phyloP scores from a whole-genome alignment of 2,329 filamentous ascomycete genomes.

The Thelonectria rubi region DNA sequence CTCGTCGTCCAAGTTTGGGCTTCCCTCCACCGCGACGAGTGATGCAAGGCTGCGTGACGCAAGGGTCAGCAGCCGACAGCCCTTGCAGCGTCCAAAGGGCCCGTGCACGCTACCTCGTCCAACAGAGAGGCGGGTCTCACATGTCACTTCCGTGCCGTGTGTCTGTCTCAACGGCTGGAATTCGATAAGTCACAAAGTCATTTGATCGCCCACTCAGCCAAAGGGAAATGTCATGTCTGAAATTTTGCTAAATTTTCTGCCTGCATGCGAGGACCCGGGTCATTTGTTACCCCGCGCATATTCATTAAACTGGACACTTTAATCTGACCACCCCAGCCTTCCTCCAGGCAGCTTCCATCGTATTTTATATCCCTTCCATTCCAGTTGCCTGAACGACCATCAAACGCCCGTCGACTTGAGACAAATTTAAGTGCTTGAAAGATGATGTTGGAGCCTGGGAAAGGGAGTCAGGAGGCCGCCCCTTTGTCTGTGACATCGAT shows the following conservation, averaged over 20 bases:
- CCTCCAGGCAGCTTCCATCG: neutral
- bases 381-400: slow-evolving; percentile 4
- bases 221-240: neutral
- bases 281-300: slow-evolving; percentile 9
- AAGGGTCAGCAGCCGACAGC: slow-evolving; percentile 22
- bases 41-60: slow-evolving; percentile 21
- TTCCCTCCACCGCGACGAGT: slow-evolving; percentile 1
- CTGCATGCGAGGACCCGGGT: neutral
- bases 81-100: slow-evolving; percentile 8
- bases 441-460: neutral
- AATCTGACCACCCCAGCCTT: neutral
- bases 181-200: too few relatives aligned
- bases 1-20: slow-evolving; percentile 1
- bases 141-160: slow-evolving; percentile 17
- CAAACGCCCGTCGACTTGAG: slow-evolving; percentile 15
- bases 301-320: slow-evolving; percentile 19
- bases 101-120: slow-evolving; percentile 7
- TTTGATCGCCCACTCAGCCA: neutral
- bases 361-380: slow-evolving; percentile 1
- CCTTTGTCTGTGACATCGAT: neutral
- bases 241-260: neutral
- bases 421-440: neutral
- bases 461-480: neutral
- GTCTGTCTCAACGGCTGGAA: too few relatives aligned
- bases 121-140: slow-evolving; percentile 11